A percentile compares a stretch with the other conserved stretches of the same genome.
Conservation (phyloP, 495 filamentous ascomycete genomes). For the Penicillium mononematosum region DNA sequence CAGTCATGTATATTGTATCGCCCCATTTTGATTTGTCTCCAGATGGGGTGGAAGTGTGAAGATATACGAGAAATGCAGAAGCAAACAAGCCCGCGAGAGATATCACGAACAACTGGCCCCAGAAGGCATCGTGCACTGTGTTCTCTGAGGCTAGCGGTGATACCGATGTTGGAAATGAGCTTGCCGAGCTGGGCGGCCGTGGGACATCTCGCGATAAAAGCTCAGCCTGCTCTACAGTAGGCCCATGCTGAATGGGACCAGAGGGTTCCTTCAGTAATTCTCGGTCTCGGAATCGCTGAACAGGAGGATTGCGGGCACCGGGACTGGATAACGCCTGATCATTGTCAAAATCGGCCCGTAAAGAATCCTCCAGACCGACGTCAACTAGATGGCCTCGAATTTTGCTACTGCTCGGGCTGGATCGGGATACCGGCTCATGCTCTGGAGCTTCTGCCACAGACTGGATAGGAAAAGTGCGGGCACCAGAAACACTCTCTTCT, state of each 20-base stretch:
- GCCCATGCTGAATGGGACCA: constrained; percentile 36
- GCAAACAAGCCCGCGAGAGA: constrained; percentile 77
- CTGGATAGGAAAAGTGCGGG: constrained; percentile 27
- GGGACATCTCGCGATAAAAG: constrained; percentile 38
- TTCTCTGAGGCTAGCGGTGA: constrained; percentile 54
- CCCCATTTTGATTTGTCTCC: constrained; percentile 64
- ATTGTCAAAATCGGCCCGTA: constrained; percentile 41
- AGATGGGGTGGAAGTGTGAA: constrained; percentile 74
- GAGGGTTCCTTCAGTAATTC: constrained; percentile 38
- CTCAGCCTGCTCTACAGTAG: constrained; percentile 49
- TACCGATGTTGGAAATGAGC: constrained; percentile 40
- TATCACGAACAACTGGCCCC: constrained; percentile 88
- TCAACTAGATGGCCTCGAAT: constrained; percentile 77
- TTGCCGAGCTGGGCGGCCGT: constrained; percentile 44
- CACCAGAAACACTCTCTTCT: constrained; percentile 31
- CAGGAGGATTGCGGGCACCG: constrained; percentile 70
- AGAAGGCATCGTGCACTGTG: constrained; percentile 79
- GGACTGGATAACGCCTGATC: constrained; percentile 57
- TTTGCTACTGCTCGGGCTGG: constrained; percentile 53
- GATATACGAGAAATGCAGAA: constrained; percentile 80
- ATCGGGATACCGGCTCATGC: constrained; percentile 28
- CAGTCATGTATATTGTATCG: constrained; percentile 90
- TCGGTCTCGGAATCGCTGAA: constrained; percentile 74
- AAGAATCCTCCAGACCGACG: constrained; percentile 74
- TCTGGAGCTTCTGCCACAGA: constrained; percentile 35